Evolutionary conservation across 441 rosid species (phyloP), one percentile per base, ranked within the genome.

Genomic region (Melastoma candidum): DNA sequence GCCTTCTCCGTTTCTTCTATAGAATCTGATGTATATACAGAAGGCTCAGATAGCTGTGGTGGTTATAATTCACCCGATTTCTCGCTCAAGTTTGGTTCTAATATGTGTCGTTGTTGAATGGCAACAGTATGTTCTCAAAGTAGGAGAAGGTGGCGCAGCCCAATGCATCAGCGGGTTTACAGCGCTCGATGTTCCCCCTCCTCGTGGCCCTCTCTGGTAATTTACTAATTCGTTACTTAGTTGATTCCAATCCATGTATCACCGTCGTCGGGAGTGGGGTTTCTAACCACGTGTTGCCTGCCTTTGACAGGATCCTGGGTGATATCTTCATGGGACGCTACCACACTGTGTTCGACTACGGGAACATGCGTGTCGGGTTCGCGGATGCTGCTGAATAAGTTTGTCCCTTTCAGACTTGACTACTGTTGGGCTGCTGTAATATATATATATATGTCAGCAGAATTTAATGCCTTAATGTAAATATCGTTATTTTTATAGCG

Each of bases 121-220:
- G 22, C 1, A 17, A 17, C 48, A 46, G 27, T 62, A 62, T 54
- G 22, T 62, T 7, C 53, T 62, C 24, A 54, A 62, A 56, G 49
- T 62, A 1, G 32, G 55, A 2, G 13, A 54, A 22, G 66, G 55
- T 12, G 11, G 54, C 3, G 9, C 14, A 7, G 26, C 60, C 27
- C 66, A 62, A 45, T 62, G 66, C 60, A 48, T 62, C 44, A 62
- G 60, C 12, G 66, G 66, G 25, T 62, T 62, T 49, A 44, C 14
- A 11, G 49, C 27, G 3, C 14, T 62, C n/a, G 66, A 62, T 12
- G 49, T 62, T 12, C 54, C 60, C 49, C 60, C 60, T 11, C 59
- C 66, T 11, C 47, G 11, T 26, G 66, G 66, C 17, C 59, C 60
- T 12, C 54, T 62, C 49, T 62, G 66, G 66, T 56, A 56, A 25